phyloP scores from a whole-genome alignment of 768 basidiomycete species.

The Lyophyllum semitale region DNA sequence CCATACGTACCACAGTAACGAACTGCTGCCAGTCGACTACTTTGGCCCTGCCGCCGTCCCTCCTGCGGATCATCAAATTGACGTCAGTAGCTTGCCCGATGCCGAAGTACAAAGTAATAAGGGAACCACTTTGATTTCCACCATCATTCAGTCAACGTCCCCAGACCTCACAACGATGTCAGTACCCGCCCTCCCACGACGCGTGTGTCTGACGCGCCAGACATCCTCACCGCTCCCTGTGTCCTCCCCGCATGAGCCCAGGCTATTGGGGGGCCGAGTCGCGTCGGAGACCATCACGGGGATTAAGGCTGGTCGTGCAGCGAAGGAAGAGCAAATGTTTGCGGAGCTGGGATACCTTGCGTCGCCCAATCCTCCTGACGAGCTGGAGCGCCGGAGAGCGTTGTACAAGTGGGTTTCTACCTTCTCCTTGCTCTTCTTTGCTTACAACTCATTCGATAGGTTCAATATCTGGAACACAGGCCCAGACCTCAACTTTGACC shows the following conservation, averaged over 20 bases:
- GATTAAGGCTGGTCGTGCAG: constrained; percentile 45
- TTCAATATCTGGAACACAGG: constrained; percentile 91
- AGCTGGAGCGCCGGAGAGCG: constrained; percentile 79
- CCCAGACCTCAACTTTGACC: constrained; percentile 88
- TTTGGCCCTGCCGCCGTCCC: constrained; percentile 5
- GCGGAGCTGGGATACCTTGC: constrained; percentile 66
- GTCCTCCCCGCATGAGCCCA: constrained; percentile 33
- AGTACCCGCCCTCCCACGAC: constrained; percentile 51
- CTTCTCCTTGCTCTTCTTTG: background rate
- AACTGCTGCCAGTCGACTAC: constrained; percentile 13
- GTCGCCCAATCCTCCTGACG: constrained; percentile 84
- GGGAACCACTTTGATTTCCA: background rate
- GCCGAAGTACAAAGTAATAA: background rate
- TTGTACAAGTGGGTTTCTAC: constrained; percentile 68
- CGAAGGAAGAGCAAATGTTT: constrained; percentile 72
- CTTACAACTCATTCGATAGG: constrained; percentile 36
- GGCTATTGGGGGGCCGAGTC: constrained; percentile 31
- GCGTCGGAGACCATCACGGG: constrained; percentile 28
- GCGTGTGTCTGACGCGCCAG: constrained; percentile 60
- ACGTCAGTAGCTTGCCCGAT: background rate
- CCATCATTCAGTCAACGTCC: background rate
- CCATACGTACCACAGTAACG: background rate
- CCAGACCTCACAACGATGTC: constrained; percentile 27
- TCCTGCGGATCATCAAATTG: background rate
- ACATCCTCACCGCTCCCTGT: constrained; percentile 64